phyloP scores from a whole-genome alignment of 2,329 filamentous ascomycete genomes.

The Torrubiella hemipterigena region DNA sequence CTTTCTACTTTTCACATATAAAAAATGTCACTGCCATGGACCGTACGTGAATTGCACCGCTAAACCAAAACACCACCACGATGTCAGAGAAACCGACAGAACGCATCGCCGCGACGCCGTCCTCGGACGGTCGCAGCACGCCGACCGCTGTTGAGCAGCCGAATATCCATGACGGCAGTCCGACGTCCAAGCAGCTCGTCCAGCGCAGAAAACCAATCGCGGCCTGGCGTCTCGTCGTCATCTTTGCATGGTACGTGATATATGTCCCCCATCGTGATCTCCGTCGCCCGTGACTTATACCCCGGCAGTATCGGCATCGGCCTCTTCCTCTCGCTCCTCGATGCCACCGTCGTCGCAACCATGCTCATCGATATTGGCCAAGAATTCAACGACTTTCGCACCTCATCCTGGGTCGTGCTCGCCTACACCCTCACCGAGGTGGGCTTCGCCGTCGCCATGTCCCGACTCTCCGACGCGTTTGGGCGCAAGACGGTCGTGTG shows the following conservation, averaged over 20 bases:
- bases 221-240: neutral
- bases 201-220: neutral
- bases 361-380: slow-evolving; percentile 6
- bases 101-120: no score
- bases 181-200: neutral
- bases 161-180: neutral
- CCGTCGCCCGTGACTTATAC: neutral
- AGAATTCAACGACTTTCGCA: slow-evolving; percentile 5
- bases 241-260: neutral
- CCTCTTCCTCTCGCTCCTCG: slow-evolving; percentile 6
- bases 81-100: no score
- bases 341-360: slow-evolving; percentile 7
- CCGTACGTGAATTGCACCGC: no score
- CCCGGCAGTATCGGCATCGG: slow-evolving; percentile 5
- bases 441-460: slow-evolving; percentile 10
- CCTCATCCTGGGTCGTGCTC: slow-evolving; percentile 6
- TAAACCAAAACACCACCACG: no score
- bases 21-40: no score
- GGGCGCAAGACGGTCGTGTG: slow-evolving; percentile 7
- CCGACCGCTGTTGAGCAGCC: no score
- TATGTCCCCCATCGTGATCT: neutral
- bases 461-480: slow-evolving; percentile 9
- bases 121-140: no score
- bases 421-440: slow-evolving; percentile 7
- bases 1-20: no score